Base-by-base conservation (phyloP, 2,329 filamentous ascomycete genomes). In the Aplosporella prunicola region DNA sequence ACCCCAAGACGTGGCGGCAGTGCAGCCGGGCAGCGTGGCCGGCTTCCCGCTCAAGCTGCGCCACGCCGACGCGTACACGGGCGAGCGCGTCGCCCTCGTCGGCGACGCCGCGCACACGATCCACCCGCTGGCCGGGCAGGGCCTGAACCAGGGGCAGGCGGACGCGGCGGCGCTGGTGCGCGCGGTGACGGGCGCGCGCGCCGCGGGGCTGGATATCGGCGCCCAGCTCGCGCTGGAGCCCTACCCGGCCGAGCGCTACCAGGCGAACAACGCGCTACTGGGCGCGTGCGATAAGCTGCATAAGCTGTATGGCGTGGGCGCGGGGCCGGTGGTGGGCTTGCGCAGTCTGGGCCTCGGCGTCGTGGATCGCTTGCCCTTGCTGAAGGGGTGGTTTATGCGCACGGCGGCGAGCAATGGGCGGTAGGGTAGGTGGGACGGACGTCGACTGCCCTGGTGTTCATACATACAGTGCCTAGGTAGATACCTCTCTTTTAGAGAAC, bases 41-140 rank as follows among this genome's bases (percentile, higher is more conserved):
- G 88, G 84, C 0, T 98, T 98, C 61, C 91, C 91, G 0, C 73
- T 98, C 13, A 84, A 82, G 53, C 71, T 96, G 66, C 80, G 88
- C 18, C 91, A 98, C 57, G 88, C 89, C n/a, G 84, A 93, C 52
- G 86, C 84, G 1, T 98, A 98, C 56, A 82, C 84, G 27, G 82
- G 79, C 25, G 86, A 94, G 52, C 80, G 91, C n/a, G 69, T 95
- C 7, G 91, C 88, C 1, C 74, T 98, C 1, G 77, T 98, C 23
- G 91, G 91, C 43, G 91, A 98, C 47, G 91, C 91, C 1, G 91
- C 91, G 6, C 91, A 98, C 58, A 93, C 88, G 1, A 79, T 94
- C 46, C 91, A 98, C 58, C 91, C 91, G 0, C 78, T 98, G 4
- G 91, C 86, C 1, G 91, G 91, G 1, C 91, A 96, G 60, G 91